Base-by-base conservation (phyloP, 176 grass and related monocot genomes). In the Cenchrus fungigraminus region DNA sequence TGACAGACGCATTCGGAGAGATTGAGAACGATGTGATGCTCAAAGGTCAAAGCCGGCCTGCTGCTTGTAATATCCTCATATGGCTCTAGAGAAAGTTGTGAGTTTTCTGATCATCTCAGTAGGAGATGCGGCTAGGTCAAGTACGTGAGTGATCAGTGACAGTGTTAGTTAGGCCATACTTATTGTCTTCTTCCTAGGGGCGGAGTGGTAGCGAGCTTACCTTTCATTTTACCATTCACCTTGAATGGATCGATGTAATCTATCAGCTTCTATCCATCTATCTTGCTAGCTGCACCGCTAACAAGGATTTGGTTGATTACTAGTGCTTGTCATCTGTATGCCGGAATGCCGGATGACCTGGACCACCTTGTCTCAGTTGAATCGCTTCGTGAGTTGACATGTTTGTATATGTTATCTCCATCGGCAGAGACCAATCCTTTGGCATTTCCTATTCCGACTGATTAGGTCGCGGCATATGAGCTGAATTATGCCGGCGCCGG, bases 351-450 rank as follows among this genome's bases (percentile, higher is more conserved):
- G 63, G 67, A 29, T 46, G 46, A 80, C 76, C 45, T 81, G 89
- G 89, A 84, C 74, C 64, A 72, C 63, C 73, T 20, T 80, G 70
- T 50, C 6, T 44, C 32, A 20, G 80, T 80, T 71, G 83, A 80
- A 83, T 79, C 68, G 28, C 52, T 15, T 44, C 6, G 16, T 77
- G 78, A 80, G 42, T 79, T 87, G 80, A 73, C 62, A 22, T 12
- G 20, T 87, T 87, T 87, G 6, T 53, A 87, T 84, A 91, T 84
- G 61, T 80, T 76, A 70, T 80, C 89, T 59, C 45, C 44, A 15
- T 16, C 4, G 32, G 9, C 17, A 56, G 46, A 82, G 31, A 52
- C 6, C 64, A 71, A 71, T 71, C 54, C 64, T 70, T 19, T 77
- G 52, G 54, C 51, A 64, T 86, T 70, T 62, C 16, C 37, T 88